Evolutionary conservation across 805 yeast genomes (phyloP).

Genomic region (Cyberlindnera xishuangbannaensis): DNA sequence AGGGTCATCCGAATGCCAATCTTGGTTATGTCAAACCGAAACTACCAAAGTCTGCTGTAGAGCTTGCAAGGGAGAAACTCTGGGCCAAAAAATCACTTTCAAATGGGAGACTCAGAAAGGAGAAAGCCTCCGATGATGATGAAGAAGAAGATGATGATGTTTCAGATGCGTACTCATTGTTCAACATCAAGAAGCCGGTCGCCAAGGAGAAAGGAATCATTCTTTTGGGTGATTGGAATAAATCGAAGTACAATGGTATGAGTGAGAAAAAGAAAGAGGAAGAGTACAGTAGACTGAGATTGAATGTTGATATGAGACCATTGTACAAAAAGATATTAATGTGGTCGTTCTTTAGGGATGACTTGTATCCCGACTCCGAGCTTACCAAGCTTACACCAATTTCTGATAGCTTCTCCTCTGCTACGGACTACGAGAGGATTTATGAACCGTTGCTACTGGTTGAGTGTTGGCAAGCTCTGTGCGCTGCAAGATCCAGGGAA

Average conservation of each 20-base stretch:
- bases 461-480: conserved; percentile 92
- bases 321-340: conserved; percentile 60
- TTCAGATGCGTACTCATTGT: conserved; percentile 24
- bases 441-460: conserved; percentile 78
- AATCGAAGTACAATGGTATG: conserved; percentile 28
- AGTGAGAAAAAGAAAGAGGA: conserved; percentile 49
- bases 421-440: conserved; percentile 58
- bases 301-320: conserved; percentile 73
- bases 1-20: conserved; percentile 9
- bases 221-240: conserved; percentile 26
- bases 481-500: conserved; percentile 59
- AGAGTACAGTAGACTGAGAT: conserved; percentile 70
- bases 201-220: conserved; percentile 23
- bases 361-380: conserved; percentile 55
- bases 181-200: conserved; percentile 26
- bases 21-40: conserved; percentile 23
- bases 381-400: conserved; percentile 32
- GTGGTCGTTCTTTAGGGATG: conserved; percentile 65
- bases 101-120: conserved; percentile 16
- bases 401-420: conserved; percentile 48
- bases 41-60: conserved; percentile 32
- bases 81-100: conserved; percentile 10
- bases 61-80: conserved; percentile 31
- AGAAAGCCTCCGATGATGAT: conserved; percentile 9
- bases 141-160: conserved; percentile 31